Evolutionary conservation across 208 protist genomes (phyloP).

Genomic region (Trypanosoma mega): DNA sequence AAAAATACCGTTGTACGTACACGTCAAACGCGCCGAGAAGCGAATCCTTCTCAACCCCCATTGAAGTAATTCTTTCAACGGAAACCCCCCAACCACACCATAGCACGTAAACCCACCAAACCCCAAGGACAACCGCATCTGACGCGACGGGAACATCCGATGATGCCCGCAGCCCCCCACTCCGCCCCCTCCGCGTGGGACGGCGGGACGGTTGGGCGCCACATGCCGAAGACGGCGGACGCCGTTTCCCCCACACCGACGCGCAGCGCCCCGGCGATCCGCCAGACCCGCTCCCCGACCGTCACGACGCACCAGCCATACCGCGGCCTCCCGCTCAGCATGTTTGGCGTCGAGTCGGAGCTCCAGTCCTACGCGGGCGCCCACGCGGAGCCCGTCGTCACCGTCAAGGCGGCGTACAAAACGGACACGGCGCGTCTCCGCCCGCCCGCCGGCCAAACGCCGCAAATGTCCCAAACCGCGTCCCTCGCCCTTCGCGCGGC

Average conservation of each 20-base stretch:
- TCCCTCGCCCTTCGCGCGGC: constrained; percentile 1
- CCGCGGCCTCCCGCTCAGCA: constrained; percentile 15
- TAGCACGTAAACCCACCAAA: too few species aligned
- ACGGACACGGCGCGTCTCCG: background rate
- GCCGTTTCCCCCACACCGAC: background rate
- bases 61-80: too few species aligned
- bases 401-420: constrained; percentile 25
- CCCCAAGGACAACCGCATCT: too few species aligned
- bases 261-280: background rate
- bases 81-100: too few species aligned
- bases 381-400: constrained; percentile 19
- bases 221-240: constrained; percentile 3
- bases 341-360: constrained; percentile 30
- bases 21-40: too few species aligned
- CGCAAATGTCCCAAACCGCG: background rate
- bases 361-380: constrained; percentile 20
- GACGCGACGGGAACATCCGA: too few species aligned
- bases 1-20: too few species aligned
- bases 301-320: constrained; percentile 27
- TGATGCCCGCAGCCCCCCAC: too few species aligned
- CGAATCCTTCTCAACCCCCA: too few species aligned
- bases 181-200: constrained; percentile 9
- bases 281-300: constrained; percentile 19
- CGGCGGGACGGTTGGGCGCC: too few species aligned
- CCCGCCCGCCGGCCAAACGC: too few species aligned